These are phyloP conservation scores for Coffea humblotiana DNA, from an alignment of 305 asterid genomes.

Conservation along the genomic window DNA sequence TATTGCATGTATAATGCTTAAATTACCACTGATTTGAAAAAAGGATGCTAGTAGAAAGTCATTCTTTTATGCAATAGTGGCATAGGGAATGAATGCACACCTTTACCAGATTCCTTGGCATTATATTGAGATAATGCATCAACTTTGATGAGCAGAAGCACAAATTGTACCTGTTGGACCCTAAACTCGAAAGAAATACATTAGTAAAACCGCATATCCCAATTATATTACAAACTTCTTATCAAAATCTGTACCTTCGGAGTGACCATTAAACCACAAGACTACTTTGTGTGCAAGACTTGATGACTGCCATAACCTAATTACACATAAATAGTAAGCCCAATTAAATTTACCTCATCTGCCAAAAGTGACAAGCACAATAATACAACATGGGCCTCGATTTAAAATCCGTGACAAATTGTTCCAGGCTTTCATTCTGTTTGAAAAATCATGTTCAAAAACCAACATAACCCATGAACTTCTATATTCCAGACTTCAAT, in stretches of 20 bases:
- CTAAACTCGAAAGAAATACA: slow-evolving; percentile 37
- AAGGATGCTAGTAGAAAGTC: too few species aligned
- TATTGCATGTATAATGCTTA: too few species aligned
- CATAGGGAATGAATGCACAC: slow-evolving; percentile 28
- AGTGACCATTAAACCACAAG: slow-evolving; percentile 65
- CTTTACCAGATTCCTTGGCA: slow-evolving; percentile 67
- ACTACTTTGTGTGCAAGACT: slow-evolving; percentile 70
- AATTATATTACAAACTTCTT: background rate
- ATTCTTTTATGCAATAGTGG: background rate
- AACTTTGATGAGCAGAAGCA: slow-evolving; percentile 74
- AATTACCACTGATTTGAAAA: background rate
- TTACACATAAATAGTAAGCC: slow-evolving; percentile 6
- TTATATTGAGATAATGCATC: slow-evolving; percentile 71
- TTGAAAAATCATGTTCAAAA: background rate
- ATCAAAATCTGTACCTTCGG: slow-evolving; percentile 54
- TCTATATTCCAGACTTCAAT: background rate
- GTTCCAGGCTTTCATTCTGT: background rate
- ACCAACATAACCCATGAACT: too few species aligned
- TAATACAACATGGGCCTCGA: background rate
- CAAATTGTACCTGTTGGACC: slow-evolving; percentile 84
- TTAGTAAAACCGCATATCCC: slow-evolving; percentile 26
- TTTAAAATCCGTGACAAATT: background rate
- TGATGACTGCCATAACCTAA: slow-evolving; percentile 81
- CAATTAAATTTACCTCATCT: background rate
- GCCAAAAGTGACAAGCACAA: background rate